Percentiles rank a stretch among this genome's conserved stretches.
Evolutionary conservation across 164 flowering plant genomes (phyloP).

Genomic region (Santalum album): DNA sequence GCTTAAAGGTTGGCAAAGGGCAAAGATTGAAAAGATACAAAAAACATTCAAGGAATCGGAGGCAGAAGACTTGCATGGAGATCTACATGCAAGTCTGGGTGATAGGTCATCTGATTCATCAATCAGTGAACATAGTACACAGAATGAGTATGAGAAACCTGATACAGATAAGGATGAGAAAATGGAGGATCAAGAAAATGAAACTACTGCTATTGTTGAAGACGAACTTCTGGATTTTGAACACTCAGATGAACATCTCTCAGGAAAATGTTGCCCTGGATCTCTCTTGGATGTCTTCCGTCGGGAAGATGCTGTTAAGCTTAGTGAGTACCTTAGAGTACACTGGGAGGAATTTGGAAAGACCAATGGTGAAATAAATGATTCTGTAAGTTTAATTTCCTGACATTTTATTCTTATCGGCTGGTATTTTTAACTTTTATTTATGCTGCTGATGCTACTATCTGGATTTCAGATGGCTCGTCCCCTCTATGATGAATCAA

Average conservation of each 20-base stretch:
- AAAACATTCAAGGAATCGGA: conserved; percentile 22
- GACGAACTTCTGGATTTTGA: conserved; percentile 20
- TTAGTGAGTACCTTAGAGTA: conserved; percentile 50
- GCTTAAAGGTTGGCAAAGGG: conserved; percentile 32
- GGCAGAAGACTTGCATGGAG: conserved; percentile 17
- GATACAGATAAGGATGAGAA: conserved; percentile 22
- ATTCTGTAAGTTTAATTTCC: conserved; percentile 30
- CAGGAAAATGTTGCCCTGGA: conserved; percentile 33
- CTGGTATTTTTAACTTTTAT: conserved; percentile 2
- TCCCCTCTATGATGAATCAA: conserved; percentile 42
- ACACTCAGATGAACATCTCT: conserved; percentile 10
- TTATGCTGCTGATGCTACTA: not conserved
- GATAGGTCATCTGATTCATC: conserved; percentile 27
- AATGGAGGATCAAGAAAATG: conserved; percentile 29
- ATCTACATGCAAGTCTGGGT: conserved; percentile 20
- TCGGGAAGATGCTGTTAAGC: conserved; percentile 68
- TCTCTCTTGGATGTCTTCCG: conserved; percentile 84
- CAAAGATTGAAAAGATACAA: conserved; percentile 26
- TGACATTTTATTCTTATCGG: not conserved
- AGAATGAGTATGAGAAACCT: conserved; percentile 18
- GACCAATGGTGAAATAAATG: conserved; percentile 12
- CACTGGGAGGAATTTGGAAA: conserved; percentile 44
- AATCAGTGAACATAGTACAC: conserved; percentile 16
- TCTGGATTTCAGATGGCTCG: conserved; percentile 36
- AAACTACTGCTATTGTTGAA: conserved; percentile 17